phyloP scores from a whole-genome alignment of 225 moss, liverwort and hornwort species.

The Polytrichum commune region DNA sequence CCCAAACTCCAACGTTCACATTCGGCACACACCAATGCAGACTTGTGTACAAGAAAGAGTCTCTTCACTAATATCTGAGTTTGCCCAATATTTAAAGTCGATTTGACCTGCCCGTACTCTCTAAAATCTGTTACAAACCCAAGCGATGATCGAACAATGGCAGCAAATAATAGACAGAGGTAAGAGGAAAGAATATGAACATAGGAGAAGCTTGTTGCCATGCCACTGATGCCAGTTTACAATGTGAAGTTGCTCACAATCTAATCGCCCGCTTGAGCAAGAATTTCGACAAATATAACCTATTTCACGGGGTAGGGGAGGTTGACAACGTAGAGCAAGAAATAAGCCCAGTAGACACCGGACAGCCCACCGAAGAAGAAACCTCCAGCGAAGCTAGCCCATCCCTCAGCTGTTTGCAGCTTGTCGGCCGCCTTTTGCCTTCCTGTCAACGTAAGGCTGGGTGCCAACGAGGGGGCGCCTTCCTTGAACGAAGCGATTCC shows the following conservation, averaged over 20 bases:
- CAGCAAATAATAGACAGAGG: no score
- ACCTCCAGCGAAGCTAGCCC: slow-evolving; percentile 92
- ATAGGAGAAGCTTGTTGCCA: no score
- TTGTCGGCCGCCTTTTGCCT: slow-evolving; percentile 85
- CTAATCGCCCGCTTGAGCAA: slow-evolving; percentile 28
- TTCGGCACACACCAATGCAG: no score
- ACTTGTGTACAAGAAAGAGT: no score
- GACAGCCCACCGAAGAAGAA: slow-evolving; percentile 97
- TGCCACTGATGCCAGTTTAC: slow-evolving; percentile 29
- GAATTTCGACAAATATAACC: slow-evolving; percentile 58
- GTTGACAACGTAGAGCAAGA: slow-evolving; percentile 77
- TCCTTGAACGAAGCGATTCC: slow-evolving; percentile 98
- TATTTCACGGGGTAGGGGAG: slow-evolving; percentile 92
- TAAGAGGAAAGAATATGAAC: no score
- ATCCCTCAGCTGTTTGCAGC: slow-evolving; percentile 94
- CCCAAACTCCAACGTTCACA: no score
- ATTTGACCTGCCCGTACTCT: no score
- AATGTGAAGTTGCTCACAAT: slow-evolving; percentile 16
- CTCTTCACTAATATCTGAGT: no score
- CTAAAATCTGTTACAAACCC: no score
- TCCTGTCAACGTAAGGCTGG: slow-evolving; percentile 73
- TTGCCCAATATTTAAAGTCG: no score
- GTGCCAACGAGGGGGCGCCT: slow-evolving; percentile 65
- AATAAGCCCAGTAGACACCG: slow-evolving; percentile 88
- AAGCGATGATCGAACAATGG: no score